phyloP scores from a whole-genome alignment of 352 stramenopile genomes.

The Phytophthora syringae region DNA sequence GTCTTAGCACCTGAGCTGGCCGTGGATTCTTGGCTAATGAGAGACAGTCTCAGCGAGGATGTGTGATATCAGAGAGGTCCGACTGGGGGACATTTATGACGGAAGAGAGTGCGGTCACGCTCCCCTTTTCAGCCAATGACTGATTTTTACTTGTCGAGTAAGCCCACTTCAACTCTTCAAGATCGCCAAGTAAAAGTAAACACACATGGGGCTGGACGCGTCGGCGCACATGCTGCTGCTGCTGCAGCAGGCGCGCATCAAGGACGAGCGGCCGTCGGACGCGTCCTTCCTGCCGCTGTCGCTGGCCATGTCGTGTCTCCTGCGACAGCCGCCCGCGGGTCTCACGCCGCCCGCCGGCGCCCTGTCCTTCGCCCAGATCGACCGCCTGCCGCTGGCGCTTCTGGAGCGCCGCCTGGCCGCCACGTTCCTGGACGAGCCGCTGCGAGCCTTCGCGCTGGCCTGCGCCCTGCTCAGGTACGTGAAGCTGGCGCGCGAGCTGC shows the following conservation, averaged over 20 bases:
- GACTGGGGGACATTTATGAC: no score
- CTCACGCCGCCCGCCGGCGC: constrained; percentile 42
- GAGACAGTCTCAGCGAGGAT: neutral
- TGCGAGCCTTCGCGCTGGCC: constrained; percentile 41
- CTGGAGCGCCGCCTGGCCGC: constrained; percentile 42
- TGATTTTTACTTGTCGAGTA: neutral
- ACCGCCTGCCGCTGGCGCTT: constrained; percentile 38
- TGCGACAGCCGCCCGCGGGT: constrained; percentile 50
- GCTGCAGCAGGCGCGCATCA: constrained; percentile 55
- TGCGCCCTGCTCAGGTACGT: constrained; percentile 49
- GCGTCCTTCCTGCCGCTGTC: constrained; percentile 60
- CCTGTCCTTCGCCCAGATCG: constrained; percentile 52
- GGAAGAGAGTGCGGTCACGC: no score
- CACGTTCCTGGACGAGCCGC: constrained; percentile 32
- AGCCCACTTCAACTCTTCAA: neutral
- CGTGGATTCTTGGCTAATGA: neutral
- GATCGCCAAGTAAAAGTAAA: no score
- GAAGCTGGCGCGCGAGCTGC: constrained; percentile 43
- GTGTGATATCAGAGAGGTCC: no score
- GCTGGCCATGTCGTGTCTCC: constrained; percentile 51
- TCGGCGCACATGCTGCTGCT: constrained; percentile 55
- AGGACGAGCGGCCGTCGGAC: constrained; percentile 46
- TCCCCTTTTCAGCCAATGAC: no score
- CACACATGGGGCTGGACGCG: constrained; percentile 52
- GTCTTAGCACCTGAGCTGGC: neutral